Conservation (phyloP, 2,329 filamentous ascomycete genomes). For the Periconia macrospinosa region DNA sequence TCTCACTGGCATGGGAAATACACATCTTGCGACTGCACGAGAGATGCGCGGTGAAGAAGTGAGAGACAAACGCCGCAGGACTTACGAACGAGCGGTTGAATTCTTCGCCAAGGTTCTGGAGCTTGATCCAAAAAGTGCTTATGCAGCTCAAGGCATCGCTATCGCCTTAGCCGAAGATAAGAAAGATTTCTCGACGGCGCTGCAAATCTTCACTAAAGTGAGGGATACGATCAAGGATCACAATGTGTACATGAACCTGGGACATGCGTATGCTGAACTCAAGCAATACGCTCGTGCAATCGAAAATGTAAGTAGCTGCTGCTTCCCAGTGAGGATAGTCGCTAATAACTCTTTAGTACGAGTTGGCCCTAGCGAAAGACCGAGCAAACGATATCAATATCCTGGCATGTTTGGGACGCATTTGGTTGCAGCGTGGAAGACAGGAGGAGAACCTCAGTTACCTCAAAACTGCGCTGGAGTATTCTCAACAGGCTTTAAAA, state of each 20-base stretch:
- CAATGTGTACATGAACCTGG: constrained; percentile 88
- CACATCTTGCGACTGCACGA: constrained; percentile 83
- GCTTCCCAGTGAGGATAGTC: neutral
- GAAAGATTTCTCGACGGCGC: constrained; percentile 79
- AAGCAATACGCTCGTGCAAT: constrained; percentile 90
- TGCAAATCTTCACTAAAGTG: constrained; percentile 87
- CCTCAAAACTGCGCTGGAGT: constrained; percentile 66
- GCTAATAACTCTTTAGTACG: constrained; percentile 62
- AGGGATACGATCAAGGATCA: constrained; percentile 87
- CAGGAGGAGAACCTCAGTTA: constrained; percentile 64
- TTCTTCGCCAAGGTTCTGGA: constrained; percentile 98
- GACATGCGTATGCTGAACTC: constrained; percentile 88
- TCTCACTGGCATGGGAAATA: constrained; percentile 93
- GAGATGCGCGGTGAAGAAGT: constrained; percentile 94
- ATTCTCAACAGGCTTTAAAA: constrained; percentile 70
- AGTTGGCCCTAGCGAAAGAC: constrained; percentile 78
- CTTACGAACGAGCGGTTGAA: constrained; percentile 89
- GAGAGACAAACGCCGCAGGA: constrained; percentile 84
- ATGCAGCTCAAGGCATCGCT: constrained; percentile 92
- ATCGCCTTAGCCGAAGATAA: constrained; percentile 94
- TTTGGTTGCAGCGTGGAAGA: constrained; percentile 81
- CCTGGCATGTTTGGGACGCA: constrained; percentile 81
- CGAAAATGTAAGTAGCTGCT: constrained; percentile 62
- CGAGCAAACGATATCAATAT: constrained; percentile 77
- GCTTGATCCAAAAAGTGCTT: constrained; percentile 92